Conservation (phyloP, 2,329 filamentous ascomycete species). For the Pseudogymnoascus sp. region DNA sequence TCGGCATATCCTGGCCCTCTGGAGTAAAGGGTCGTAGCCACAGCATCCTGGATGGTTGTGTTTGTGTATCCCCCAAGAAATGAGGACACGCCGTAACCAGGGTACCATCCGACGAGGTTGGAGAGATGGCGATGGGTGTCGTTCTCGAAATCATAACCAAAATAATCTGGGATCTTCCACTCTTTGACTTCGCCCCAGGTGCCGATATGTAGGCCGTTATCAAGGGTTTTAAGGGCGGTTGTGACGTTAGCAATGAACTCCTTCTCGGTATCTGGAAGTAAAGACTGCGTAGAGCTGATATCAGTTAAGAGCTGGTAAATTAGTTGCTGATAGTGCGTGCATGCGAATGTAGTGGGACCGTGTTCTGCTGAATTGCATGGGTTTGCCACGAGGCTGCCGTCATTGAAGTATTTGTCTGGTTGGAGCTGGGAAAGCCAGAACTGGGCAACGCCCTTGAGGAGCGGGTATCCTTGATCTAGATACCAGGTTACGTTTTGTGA, state of each 20-base stretch:
- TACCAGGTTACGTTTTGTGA: constrained; percentile 42
- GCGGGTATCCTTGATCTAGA: constrained; percentile 40
- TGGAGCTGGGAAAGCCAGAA: constrained; percentile 50
- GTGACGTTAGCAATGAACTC: constrained; percentile 32
- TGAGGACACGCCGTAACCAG: constrained; percentile 43
- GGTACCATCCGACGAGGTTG: constrained; percentile 49
- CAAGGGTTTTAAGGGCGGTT: constrained; percentile 37
- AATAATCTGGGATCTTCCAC: constrained; percentile 37
- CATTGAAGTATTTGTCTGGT: constrained; percentile 41
- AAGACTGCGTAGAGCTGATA: not conserved
- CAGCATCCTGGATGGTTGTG: constrained; percentile 35
- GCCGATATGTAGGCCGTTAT: constrained; percentile 43
- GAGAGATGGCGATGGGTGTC: constrained; percentile 48
- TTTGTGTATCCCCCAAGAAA: constrained; percentile 37
- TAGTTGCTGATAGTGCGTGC: constrained; percentile 46
- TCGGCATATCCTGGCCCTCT: constrained; percentile 43
- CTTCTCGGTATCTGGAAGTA: constrained; percentile 22
- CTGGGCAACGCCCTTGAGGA: constrained; percentile 45
- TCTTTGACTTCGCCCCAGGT: constrained; percentile 40
- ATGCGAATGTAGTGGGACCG: constrained; percentile 46
- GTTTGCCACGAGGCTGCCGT: constrained; percentile 47
- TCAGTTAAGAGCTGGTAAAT: constrained; percentile 29
- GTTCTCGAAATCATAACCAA: constrained; percentile 32
- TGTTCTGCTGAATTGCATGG: constrained; percentile 54
- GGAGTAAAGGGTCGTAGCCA: constrained; percentile 38